Percentiles rank a stretch among this genome's conserved stretches.
Evolutionary conservation across 2,329 filamentous ascomycete genomes (phyloP).

Genomic region (Hypoxylon rubiginosum): DNA sequence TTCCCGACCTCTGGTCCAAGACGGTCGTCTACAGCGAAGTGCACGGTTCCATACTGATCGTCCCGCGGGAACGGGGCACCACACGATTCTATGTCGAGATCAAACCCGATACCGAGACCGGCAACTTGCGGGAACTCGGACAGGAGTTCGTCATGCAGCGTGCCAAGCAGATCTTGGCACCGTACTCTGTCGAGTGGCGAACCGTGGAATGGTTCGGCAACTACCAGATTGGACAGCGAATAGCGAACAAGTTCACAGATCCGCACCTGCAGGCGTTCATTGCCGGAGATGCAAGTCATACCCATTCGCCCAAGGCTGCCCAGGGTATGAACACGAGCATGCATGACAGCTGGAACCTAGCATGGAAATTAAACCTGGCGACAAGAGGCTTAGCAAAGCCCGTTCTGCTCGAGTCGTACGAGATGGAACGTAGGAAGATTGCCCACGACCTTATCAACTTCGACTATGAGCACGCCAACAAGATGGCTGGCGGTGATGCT

Average conservation of each 20-base stretch:
- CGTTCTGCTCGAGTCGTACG: constrained; percentile 70
- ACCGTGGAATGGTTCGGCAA: constrained; percentile 79
- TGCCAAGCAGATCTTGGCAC: constrained; percentile 71
- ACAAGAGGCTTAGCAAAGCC: constrained; percentile 69
- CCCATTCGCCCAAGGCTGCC: constrained; percentile 73
- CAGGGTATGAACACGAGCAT: constrained; percentile 71
- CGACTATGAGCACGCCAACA: constrained; percentile 68
- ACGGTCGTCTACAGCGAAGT: constrained; percentile 76
- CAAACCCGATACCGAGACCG: constrained; percentile 60
- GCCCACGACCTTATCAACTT: constrained; percentile 71
- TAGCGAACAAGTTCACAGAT: constrained; percentile 77
- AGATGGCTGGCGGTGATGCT: constrained; percentile 72
- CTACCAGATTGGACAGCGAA: constrained; percentile 78
- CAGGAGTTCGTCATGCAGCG: constrained; percentile 79
- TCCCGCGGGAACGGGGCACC: constrained; percentile 79
- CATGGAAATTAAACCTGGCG: constrained; percentile 61
- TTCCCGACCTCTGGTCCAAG: constrained; percentile 82
- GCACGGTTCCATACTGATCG: constrained; percentile 78
- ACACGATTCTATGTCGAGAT: constrained; percentile 74
- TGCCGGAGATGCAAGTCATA: constrained; percentile 73
- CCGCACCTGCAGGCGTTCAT: constrained; percentile 74
- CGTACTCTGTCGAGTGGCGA: constrained; percentile 69
- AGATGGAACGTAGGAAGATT: constrained; percentile 72
- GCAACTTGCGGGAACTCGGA: constrained; percentile 56
- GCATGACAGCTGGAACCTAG: constrained; percentile 68